Evolutionary conservation across 768 basidiomycete genomes (phyloP), one percentile per base, ranked within the genome.

Genomic region (Amanita polypyramis): DNA sequence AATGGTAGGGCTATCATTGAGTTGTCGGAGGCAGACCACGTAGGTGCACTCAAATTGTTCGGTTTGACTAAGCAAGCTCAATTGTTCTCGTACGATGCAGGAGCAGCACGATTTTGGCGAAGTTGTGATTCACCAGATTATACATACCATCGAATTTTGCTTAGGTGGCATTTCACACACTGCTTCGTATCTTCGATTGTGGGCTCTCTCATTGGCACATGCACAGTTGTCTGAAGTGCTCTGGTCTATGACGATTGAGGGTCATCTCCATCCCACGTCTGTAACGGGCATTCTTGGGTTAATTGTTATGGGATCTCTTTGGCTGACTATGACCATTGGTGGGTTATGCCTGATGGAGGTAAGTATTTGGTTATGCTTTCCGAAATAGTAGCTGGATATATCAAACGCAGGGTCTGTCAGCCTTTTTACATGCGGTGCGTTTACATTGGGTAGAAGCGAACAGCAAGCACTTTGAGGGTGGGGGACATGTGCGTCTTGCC

Each of bases 81-180:
- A 47, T 41, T 25, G 32, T 35, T 19, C 15, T 9, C 15, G 21
- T 35, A 34, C 38, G 34, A 50, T 33, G 40, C 60, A 84, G 77
- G 80, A 92, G 68, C 74, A 87, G 41, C 90, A 94, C 62, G 92
- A 96, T 59, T 90, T 97, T 65, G 73, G 92, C 60, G 96, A 99
- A 65, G 79, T 96, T 50, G 79, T 96, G 19, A 88, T 98, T 51
- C 95, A 99, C 66, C 96, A 99, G 65, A 73, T 96, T 52, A 99
- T 99, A 59, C 96, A 98, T 66, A 95, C 93, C 20, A 97, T 99
- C 65, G 96, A 99, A 69, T 99, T 98, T 68, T 99, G 96, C 62
- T 80, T 99, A 29, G 96, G 95, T 5, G 97, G 95, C 65, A 97
- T 97, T 59, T 98, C 95, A 54, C 95, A 97, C 65, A 98, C 95